These are phyloP conservation scores for Endotrypanum monterogeii DNA, from an alignment of 208 protist species.

Conservation along the genomic window DNA sequence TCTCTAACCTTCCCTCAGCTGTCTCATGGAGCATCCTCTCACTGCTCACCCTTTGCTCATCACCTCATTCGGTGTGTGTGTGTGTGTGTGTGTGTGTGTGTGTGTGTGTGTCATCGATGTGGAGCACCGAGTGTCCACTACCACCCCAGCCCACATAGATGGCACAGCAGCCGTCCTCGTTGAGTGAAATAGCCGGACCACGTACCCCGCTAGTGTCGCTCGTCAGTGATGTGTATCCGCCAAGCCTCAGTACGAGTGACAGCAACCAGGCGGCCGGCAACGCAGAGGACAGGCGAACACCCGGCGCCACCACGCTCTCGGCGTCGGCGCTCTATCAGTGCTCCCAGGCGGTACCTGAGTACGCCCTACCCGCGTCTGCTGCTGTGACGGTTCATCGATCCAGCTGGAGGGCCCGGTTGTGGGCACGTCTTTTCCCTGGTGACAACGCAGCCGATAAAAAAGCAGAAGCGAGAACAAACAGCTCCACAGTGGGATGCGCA, in stretches of 20 bases:
- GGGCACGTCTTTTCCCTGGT: slow-evolving; percentile 12
- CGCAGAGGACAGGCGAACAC: not conserved
- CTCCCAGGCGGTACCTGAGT: not conserved
- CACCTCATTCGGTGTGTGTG: too few relatives aligned
- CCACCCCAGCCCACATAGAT: not conserved
- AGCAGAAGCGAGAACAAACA: not conserved
- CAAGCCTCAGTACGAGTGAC: not conserved
- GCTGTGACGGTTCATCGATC: not conserved
- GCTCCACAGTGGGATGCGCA: too few relatives aligned
- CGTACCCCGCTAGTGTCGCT: not conserved
- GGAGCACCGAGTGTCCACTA: not conserved
- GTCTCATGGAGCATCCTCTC: too few relatives aligned
- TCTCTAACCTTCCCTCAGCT: not conserved
- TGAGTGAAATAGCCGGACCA: not conserved
- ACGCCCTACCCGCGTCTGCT: not conserved
- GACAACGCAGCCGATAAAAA: slow-evolving; percentile 14
- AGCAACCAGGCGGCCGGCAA: too few relatives aligned
- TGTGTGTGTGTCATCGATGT: not conserved
- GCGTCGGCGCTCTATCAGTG: too few relatives aligned
- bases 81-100: slow-evolving; percentile 13
- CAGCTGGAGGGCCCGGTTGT: slow-evolving; percentile 15
- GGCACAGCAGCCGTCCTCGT: not conserved
- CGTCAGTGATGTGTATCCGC: not conserved
- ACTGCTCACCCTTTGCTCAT: not conserved
- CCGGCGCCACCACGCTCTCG: not conserved